Conservation (phyloP, 345 rosid genomes). For the Conringia planisiliqua region DNA sequence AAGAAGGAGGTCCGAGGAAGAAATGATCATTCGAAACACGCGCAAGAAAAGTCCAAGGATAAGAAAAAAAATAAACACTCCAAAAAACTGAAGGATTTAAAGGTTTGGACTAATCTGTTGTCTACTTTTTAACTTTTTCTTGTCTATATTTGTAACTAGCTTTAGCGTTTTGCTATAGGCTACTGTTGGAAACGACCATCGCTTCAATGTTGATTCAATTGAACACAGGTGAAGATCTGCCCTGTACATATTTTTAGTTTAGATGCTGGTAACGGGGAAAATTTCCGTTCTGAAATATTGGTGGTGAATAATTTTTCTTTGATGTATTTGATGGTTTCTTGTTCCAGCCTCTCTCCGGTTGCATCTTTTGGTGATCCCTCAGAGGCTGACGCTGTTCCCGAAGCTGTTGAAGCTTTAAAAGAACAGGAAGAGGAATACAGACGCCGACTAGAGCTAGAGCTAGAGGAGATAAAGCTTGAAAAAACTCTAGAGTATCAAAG, state of each 20-base stretch:
- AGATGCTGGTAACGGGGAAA: conserved; percentile 13
- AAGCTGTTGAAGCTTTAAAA: conserved; percentile 47
- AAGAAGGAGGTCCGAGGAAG: conserved; percentile 62
- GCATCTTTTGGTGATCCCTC: conserved; percentile 50
- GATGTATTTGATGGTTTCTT: conserved; percentile 29
- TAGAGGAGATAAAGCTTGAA: conserved; percentile 86
- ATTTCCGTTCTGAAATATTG: background rate
- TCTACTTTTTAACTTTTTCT: background rate
- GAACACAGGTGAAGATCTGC: conserved; percentile 48
- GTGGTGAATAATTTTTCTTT: background rate
- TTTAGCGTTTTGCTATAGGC: conserved; percentile 42
- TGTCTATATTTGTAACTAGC: conserved; percentile 1
- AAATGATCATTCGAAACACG: conserved; percentile 50
- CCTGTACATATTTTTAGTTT: background rate
- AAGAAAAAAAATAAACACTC: conserved; percentile 72
- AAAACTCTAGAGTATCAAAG: conserved; percentile 86
- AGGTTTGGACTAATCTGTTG: conserved; percentile 44
- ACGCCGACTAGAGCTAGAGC: conserved; percentile 77
- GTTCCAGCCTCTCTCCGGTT: conserved; percentile 56
- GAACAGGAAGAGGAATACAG: conserved; percentile 71
- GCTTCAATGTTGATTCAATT: conserved; percentile 41
- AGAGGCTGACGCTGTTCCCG: conserved; percentile 44
- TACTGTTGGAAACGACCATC: conserved; percentile 44
- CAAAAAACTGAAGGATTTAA: conserved; percentile 68
- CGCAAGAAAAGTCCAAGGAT: conserved; percentile 77